Base-by-base conservation (phyloP, 805 yeast genomes). In the Pichia californica region DNA sequence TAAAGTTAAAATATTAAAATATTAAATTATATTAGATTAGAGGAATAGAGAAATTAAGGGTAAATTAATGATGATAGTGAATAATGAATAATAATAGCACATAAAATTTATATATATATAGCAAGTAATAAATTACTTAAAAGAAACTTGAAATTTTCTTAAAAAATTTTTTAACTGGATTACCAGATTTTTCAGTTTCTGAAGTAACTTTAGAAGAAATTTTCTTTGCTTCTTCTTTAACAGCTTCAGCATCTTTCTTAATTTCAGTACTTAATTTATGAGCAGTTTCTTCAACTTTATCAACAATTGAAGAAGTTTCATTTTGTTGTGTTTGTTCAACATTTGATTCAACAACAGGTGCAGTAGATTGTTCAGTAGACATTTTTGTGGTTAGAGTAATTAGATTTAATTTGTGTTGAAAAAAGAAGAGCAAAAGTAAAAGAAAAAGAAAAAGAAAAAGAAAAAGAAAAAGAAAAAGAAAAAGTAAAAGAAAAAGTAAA, bases 81-180 rank as follows among this genome's bases (percentile, higher is more conserved):
- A n/a, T n/a, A n/a, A n/a, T n/a, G n/a, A n/a, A n/a, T n/a, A n/a
- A n/a, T n/a, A n/a, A n/a, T n/a, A n/a, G n/a, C n/a, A n/a, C n/a
- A n/a, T n/a, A n/a, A n/a, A n/a, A n/a, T n/a, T n/a, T n/a, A n/a
- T n/a, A n/a, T n/a, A n/a, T n/a, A n/a, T n/a, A n/a, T n/a, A n/a
- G n/a, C n/a, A n/a, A n/a, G n/a, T n/a, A n/a, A n/a, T n/a, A n/a
- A n/a, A n/a, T n/a, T n/a, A 23, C 9, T 23, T 23, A 23, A 9
- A 23, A 23, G 9, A 23, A 23, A 9, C 9, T 23, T 23, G 25
- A 7, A 23, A 23, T 3, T 35, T 56, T 33, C 13, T 27, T 48
- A 15, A 53, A 30, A 42, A 56, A 48, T 51, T 58, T 63, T 57
- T 61, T 62, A 7, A 49, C 29, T 32, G 48, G 48, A 38, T 52